A percentile compares a stretch with the other conserved stretches of the same genome.
These are phyloP conservation scores for Colletotrichum sojae DNA, from an alignment of 2,329 filamentous ascomycete genomes.

Conservation along the genomic window DNA sequence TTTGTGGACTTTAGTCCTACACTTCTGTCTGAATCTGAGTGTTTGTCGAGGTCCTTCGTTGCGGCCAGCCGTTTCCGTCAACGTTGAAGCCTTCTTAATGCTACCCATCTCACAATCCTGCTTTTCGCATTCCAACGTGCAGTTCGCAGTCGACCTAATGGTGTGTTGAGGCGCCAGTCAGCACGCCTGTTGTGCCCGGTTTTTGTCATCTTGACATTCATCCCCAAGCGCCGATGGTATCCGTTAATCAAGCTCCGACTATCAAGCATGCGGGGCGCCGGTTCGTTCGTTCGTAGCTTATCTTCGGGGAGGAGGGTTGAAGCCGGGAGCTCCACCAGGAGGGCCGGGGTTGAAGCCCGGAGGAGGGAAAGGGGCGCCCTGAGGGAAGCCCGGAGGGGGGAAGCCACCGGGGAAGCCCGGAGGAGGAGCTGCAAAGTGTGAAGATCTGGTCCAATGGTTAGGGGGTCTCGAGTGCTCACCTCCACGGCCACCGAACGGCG, in stretches of 20 bases:
- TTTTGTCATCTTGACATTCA: conserved; percentile 42
- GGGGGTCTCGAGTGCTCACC: conserved; percentile 59
- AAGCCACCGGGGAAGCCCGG: conserved; percentile 67
- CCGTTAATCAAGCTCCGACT: conserved; percentile 41
- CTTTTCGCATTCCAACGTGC: conserved; percentile 22
- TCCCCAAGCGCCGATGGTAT: conserved; percentile 52
- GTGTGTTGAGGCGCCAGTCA: conserved; percentile 33
- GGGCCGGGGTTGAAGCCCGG: conserved; percentile 65
- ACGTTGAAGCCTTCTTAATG: conserved; percentile 3
- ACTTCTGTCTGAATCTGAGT: neutral
- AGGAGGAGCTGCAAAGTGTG: conserved; percentile 58
- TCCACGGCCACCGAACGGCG: conserved; percentile 65
- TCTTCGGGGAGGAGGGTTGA: conserved; percentile 79
- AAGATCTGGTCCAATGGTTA: conserved; percentile 45
- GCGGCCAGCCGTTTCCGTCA: conserved; percentile 1
- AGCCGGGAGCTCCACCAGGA: conserved; percentile 75
- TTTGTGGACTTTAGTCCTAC: conserved; percentile 7
- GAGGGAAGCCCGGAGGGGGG: conserved; percentile 61
- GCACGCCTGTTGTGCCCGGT: conserved; percentile 27
- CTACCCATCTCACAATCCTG: conserved; percentile 1
- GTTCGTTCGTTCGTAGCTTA: conserved; percentile 49
- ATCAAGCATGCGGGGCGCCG: conserved; percentile 41
- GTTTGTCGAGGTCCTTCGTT: neutral
- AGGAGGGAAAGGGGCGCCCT: conserved; percentile 59
- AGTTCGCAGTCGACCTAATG: conserved; percentile 25